Evolutionary conservation across 306 rosid genomes (phyloP), one percentile per base, ranked within the genome.

Genomic region (Rosa persica): DNA sequence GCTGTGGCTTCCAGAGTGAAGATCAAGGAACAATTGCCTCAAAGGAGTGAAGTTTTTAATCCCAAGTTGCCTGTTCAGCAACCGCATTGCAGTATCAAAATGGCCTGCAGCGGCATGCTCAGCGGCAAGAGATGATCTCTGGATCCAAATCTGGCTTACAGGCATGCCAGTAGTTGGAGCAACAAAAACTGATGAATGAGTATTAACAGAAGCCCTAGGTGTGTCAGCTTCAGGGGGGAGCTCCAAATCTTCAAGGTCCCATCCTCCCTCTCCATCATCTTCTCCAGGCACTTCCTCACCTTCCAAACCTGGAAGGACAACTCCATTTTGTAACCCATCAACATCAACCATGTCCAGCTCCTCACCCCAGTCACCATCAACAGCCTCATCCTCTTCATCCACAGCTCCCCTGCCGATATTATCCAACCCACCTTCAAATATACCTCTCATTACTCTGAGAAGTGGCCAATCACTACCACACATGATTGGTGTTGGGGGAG

Each of bases 51-150:
- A 94, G 77, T 94, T 90, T 82, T n/a, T 88, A 1, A 94, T 89
- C 27, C 98, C 98, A 70, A 94, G 98, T 81, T 94, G 98, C 81
- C 96, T 83, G 88, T 87, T 87, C 70, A 94, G 90, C 70, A 94
- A 83, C 69, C 96, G 84, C 98, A 94, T 94, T 34, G 97, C 98
- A 44, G 98, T 90, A 57, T 94, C 98, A 61, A 92, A 94, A 80
- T 94, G 89, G 43, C 98, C 98, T 7, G 94, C 98, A 52, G 98
- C 98, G 4, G 88, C 97, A 83, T 94, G 98, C 79, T 94, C 98
- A 76, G 98, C 98, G 15, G 98, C 98, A 79, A 94, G 94, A 70
- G 97, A 92, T 52, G 98, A 92, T 52, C 83, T 89, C 85, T 94
- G 98, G 80, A 73, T 86, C 98, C 98, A 94, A 76, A 94, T 92